Evolutionary conservation across 2,329 filamentous ascomycete genomes (phyloP), one percentile per base, ranked within the genome.

Genomic region (Purpureocillium takamizusanense): DNA sequence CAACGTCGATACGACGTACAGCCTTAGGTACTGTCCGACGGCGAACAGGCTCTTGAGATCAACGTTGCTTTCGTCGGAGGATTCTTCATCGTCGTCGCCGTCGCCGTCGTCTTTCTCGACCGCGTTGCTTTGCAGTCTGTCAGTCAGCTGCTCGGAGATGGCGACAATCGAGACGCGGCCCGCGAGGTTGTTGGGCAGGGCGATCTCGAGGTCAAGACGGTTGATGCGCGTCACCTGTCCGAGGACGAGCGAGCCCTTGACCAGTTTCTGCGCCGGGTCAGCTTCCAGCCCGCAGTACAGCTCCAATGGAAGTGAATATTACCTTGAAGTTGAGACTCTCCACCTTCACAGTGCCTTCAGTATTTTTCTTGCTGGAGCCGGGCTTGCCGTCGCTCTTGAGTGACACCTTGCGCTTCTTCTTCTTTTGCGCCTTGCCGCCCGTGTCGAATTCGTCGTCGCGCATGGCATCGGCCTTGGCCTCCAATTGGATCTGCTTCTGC

Each of bases 401-500:
- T 46, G 66, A 74, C 46, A 56, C 56, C 63, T 69, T 83, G 52
- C 65, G 77, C 59, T 63, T 72, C 63, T 75, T 81, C 58, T 74
- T 77, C 50, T 53, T 62, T 37, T 52, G 49, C 11, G 51, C 43
- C 44, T 73, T 69, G 21, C 62, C 55, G 32, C 65, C 62, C 40
- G 72, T 70, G 36, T 67, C 64, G 35, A 76, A 76, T 49, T 82
- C 74, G 51, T 94, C 82, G 62, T 97, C 92, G 56, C 90, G 92
- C 30, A 94, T 68, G 31, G 89, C 92, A 68, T 98, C 92, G 51
- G 83, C 81, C 55, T 85, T 92, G 33, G 92, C 92, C 62, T 97
- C 84, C 42, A 94, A 82, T 53, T 92, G 83, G 46, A 98, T 97
- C 62, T 97, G 87, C 66, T 95, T 95, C 57, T 94, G 85, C 60